A percentile compares a stretch with the other conserved stretches of the same genome.
Conservation (phyloP, 805 yeast species). For the Candida maris region DNA sequence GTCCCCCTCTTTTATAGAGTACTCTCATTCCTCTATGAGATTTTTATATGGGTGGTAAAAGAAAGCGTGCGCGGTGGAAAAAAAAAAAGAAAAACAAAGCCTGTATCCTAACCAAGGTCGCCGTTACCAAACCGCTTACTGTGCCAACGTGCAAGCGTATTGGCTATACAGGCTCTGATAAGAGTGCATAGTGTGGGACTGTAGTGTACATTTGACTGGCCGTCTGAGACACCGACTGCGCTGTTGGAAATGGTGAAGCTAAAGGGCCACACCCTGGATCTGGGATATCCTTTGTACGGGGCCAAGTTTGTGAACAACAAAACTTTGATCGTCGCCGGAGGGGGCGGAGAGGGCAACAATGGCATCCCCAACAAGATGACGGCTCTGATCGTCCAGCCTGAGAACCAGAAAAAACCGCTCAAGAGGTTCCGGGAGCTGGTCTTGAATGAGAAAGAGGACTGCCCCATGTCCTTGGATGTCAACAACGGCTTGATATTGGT, state of each 20-base stretch:
- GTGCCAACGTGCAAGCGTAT: no score
- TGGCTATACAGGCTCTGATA: no score
- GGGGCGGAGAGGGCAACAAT: conserved; percentile 92
- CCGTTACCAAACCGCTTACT: no score
- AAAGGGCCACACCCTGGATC: conserved; percentile 22
- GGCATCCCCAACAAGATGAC: conserved; percentile 85
- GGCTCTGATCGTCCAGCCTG: conserved; percentile 55
- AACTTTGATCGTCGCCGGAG: conserved; percentile 76
- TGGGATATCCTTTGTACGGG: conserved; percentile 79
- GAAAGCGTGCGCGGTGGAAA: no score
- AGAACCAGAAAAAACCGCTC: conserved; percentile 42
- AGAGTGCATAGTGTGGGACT: no score
- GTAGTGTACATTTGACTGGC: no score
- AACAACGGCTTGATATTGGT: conserved; percentile 52
- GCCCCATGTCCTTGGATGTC: conserved; percentile 80
- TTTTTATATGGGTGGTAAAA: no score
- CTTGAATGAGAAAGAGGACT: conserved; percentile 60
- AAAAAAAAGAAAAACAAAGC: no score
- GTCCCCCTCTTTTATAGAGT: no score
- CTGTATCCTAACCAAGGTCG: no score
- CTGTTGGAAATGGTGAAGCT: conserved; percentile 28
- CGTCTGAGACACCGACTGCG: no score
- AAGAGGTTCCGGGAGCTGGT: conserved; percentile 60
- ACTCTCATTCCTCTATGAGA: no score
- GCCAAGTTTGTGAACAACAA: conserved; percentile 62